Percentiles rank a stretch among this genome's conserved stretches.
Evolutionary conservation across 176 grass and related monocot genomes (phyloP).

Genomic region (Secale cereale): DNA sequence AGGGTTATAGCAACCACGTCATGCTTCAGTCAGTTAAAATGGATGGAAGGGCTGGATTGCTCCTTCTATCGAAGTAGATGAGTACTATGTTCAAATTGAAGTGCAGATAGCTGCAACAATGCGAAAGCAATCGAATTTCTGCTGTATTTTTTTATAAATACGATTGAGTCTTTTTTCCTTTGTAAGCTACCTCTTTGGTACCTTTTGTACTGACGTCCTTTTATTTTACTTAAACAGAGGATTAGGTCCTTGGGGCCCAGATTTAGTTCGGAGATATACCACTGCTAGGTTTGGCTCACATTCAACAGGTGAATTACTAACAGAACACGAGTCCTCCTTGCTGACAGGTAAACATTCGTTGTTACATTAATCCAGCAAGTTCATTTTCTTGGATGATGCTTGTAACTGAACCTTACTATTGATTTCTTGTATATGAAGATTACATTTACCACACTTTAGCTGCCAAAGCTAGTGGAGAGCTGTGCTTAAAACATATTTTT

Average conservation of each 20-base stretch:
- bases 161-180: neutral
- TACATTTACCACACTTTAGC: constrained; percentile 98
- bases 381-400: neutral
- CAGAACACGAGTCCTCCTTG: constrained; percentile 64
- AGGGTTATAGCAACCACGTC: neutral
- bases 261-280: constrained; percentile 79
- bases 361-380: neutral
- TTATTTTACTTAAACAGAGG: constrained; percentile 58
- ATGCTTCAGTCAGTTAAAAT: constrained; percentile 11
- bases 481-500: constrained; percentile 94
- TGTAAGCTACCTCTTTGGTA: neutral
- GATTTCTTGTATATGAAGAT: constrained; percentile 52
- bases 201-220: constrained; percentile 5
- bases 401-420: constrained; percentile 21
- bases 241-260: constrained; percentile 93
- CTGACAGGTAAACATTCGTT: constrained; percentile 61
- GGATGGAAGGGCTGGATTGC: neutral
- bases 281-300: constrained; percentile 76
- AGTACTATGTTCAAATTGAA: neutral
- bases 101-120: neutral
- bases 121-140: neutral
- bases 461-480: constrained; percentile 94
- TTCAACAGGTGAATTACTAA: constrained; percentile 65
- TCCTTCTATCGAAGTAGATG: neutral
- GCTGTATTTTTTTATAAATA: neutral